Percentiles rank a stretch among this genome's conserved stretches.
phyloP scores from a whole-genome alignment of 179 eudicot genomes.

The Heliamphora pulchella region DNA sequence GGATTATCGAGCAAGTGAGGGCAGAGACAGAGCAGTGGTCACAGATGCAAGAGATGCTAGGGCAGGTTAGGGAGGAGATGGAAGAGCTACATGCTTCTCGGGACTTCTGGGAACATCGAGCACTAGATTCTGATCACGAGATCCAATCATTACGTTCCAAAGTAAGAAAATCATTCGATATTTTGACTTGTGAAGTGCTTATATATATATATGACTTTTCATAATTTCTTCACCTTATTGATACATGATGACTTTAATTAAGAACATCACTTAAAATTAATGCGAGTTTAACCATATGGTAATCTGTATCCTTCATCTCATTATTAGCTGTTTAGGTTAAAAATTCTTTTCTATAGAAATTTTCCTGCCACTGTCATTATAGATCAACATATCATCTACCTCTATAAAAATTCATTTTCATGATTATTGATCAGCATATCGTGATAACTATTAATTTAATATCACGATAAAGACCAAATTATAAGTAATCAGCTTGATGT shows the following conservation, averaged over 20 bases:
- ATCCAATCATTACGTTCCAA: constrained; percentile 36
- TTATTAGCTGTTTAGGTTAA: neutral
- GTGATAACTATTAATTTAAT: too few relatives aligned
- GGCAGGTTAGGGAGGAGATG: constrained; percentile 76
- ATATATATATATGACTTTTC: neutral
- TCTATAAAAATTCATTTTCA: too few relatives aligned
- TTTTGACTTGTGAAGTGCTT: neutral
- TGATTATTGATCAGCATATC: too few relatives aligned
- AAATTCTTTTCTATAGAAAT: neutral
- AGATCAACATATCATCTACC: too few relatives aligned
- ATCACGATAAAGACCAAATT: too few relatives aligned
- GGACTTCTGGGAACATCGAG: constrained; percentile 78
- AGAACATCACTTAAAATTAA: neutral
- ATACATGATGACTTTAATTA: neutral
- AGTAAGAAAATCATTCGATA: constrained; percentile 32
- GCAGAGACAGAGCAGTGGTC: constrained; percentile 97
- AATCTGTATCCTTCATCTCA: too few relatives aligned
- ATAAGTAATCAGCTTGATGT: too few relatives aligned
- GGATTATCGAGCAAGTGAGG: constrained; percentile 83
- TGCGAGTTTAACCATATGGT: too few relatives aligned
- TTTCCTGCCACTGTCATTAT: too few relatives aligned
- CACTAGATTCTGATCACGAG: constrained; percentile 47
- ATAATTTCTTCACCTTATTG: neutral
- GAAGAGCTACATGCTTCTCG: constrained; percentile 79
- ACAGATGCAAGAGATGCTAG: constrained; percentile 92